phyloP scores from a whole-genome alignment of 2,329 filamentous ascomycete genomes.

The Alternaria triticina region DNA sequence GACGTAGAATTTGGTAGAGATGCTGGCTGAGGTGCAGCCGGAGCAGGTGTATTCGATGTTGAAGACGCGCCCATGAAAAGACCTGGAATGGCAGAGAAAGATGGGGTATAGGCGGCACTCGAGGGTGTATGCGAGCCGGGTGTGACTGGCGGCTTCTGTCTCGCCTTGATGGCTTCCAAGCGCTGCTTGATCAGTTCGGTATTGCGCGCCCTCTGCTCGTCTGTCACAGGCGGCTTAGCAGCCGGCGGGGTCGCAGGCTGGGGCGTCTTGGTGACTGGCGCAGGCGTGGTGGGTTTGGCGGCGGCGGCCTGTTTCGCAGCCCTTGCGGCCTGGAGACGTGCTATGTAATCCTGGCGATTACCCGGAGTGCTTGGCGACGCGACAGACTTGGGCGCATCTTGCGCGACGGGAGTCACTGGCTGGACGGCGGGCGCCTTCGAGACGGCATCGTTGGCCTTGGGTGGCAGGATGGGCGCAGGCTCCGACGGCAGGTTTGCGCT shows the following conservation, averaged over 20 bases:
- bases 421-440: conserved; percentile 10
- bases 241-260: conserved; percentile 21
- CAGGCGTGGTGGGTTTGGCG: conserved; percentile 10
- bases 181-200: conserved; percentile 80
- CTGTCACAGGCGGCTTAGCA: conserved; percentile 26
- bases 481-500: conserved; percentile 38
- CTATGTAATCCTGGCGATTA: conserved; percentile 78
- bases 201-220: conserved; percentile 63
- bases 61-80: conserved; percentile 55
- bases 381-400: conserved; percentile 22
- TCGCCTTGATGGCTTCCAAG: conserved; percentile 66
- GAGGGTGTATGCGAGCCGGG: conserved; percentile 6
- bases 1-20: conserved; percentile 28
- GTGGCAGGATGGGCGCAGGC: conserved; percentile 30
- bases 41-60: conserved; percentile 1
- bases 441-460: conserved; percentile 18
- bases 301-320: conserved; percentile 55
- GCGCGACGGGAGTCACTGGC: conserved; percentile 8
- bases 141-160: conserved; percentile 20
- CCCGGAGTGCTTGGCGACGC: conserved; percentile 50
- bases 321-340: conserved; percentile 76
- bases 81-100: conserved; percentile 56
- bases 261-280: conserved; percentile 16
- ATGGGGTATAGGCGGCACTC: conserved; percentile 11
- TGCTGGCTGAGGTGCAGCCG: conserved; percentile 55